Conservation (phyloP, 2,329 filamentous ascomycete genomes). For the Penicillium thymicola region DNA sequence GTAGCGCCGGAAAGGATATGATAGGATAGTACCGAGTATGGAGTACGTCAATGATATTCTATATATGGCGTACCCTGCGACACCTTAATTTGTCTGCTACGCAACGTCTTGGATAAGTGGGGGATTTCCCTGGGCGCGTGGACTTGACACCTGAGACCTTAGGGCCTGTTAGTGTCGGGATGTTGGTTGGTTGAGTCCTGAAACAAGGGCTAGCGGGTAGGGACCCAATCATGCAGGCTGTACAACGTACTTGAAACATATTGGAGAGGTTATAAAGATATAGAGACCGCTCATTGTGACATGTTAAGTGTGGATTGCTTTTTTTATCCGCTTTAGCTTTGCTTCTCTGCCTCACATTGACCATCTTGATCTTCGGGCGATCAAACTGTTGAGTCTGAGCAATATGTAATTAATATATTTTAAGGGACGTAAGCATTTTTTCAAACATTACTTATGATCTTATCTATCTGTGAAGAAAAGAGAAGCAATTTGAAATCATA, state of each 20-base stretch:
- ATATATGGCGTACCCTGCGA: background rate
- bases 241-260: conserved; percentile 14
- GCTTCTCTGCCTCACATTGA: background rate
- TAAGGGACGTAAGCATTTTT: background rate
- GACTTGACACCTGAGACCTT: conserved; percentile 10
- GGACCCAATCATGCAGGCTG: conserved; percentile 15
- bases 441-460: background rate
- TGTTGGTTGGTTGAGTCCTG: conserved; percentile 9
- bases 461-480: background rate
- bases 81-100: conserved; percentile 18
- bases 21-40: background rate
- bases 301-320: background rate
- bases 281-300: background rate
- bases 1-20: background rate
- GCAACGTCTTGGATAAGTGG: conserved; percentile 10
- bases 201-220: conserved; percentile 19
- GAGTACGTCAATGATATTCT: background rate
- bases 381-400: background rate
- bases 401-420: background rate
- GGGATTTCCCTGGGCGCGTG: conserved; percentile 15
- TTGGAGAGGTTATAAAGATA: background rate
- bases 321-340: background rate
- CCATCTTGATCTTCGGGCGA: conserved; percentile 1
- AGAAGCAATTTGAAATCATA: background rate
- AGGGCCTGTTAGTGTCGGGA: background rate